Percentiles rank a stretch among this genome's conserved stretches.
Conservation (phyloP, 148 eudicot species). For the Rheum nobile region DNA sequence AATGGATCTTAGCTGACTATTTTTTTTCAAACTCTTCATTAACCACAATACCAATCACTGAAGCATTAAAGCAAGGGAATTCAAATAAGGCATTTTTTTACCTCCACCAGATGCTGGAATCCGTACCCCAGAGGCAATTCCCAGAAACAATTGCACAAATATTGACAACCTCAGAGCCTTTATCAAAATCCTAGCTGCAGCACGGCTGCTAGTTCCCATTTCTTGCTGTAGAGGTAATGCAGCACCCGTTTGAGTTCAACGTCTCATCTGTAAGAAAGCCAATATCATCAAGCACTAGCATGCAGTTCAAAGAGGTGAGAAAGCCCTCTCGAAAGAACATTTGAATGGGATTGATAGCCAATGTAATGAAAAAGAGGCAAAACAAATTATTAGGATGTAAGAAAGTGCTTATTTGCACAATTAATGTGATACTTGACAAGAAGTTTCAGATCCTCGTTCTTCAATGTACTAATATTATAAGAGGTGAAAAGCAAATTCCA, state of each 20-base stretch:
- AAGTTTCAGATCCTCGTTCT: neutral
- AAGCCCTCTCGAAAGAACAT: neutral
- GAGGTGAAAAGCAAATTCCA: neutral
- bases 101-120: constrained; percentile 4
- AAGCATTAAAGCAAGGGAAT: neutral
- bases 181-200: neutral
- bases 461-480: neutral
- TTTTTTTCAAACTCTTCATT: neutral
- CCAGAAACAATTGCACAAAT: neutral
- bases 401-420: neutral
- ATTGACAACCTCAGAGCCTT: neutral
- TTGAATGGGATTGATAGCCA: neutral
- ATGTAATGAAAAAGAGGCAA: neutral
- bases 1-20: neutral
- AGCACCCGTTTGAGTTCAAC: neutral
- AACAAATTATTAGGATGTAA: neutral
- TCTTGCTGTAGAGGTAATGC: neutral
- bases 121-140: constrained; percentile 1
- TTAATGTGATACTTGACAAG: neutral
- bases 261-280: neutral
- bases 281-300: neutral
- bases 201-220: neutral
- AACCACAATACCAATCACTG: neutral
- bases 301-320: neutral
- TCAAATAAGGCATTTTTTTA: neutral